Percentiles rank a stretch among this genome's conserved stretches.
These are phyloP conservation scores for Phytophthora sojae DNA, from an alignment of 352 stramenopile species.

Conservation along the genomic window DNA sequence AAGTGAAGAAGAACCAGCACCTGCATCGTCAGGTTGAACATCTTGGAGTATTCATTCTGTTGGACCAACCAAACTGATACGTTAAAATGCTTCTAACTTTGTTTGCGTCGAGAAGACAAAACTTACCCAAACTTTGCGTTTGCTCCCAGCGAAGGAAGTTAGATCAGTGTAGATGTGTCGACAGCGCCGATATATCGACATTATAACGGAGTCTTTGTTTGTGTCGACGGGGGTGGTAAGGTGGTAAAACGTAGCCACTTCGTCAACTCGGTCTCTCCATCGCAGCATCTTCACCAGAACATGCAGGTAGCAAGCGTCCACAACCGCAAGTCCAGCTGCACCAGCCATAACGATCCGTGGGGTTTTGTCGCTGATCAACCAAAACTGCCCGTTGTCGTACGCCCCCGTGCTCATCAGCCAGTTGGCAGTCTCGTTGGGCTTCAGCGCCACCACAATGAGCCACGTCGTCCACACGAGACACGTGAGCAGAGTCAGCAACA, in stretches of 20 bases:
- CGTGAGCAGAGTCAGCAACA: conserved; percentile 30
- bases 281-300: conserved; percentile 37
- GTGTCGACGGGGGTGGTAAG: background rate
- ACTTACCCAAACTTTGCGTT: conserved; percentile 56
- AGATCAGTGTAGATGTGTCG: conserved; percentile 24
- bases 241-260: conserved; percentile 7
- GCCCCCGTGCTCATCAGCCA: conserved; percentile 51
- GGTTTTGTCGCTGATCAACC: conserved; percentile 36
- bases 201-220: background rate
- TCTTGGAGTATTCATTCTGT: conserved; percentile 48
- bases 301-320: conserved; percentile 37
- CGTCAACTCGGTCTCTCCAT: conserved; percentile 27
- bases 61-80: background rate
- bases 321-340: conserved; percentile 31
- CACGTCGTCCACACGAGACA: conserved; percentile 44
- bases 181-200: background rate
- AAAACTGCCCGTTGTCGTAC: conserved; percentile 59
- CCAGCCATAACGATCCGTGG: conserved; percentile 11
- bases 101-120: background rate
- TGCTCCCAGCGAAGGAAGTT: conserved; percentile 35
- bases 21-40: conserved; percentile 41
- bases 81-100: background rate
- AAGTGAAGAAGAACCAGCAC: conserved; percentile 29
- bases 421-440: conserved; percentile 46
- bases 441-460: conserved; percentile 45